Conservation (phyloP, 352 stramenopile genomes). For the Pythium dissimile region DNA sequence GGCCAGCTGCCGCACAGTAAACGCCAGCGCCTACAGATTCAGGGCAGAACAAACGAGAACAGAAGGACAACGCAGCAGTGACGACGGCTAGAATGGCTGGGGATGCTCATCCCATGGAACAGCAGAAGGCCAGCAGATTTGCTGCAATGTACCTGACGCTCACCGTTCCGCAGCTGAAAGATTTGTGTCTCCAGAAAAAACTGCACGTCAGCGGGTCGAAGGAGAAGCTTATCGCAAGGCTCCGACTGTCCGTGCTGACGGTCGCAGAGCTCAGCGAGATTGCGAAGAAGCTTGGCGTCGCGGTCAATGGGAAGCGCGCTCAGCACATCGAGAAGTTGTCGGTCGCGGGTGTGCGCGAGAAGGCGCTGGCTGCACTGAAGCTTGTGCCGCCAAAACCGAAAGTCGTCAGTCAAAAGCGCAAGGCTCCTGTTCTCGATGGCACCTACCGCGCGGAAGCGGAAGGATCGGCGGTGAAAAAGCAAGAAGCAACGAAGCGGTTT, state of each 20-base stretch:
- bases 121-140: background rate
- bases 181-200: background rate
- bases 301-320: background rate
- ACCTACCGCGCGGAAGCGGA: background rate
- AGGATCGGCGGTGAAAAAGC: background rate
- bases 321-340: background rate
- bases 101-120: background rate
- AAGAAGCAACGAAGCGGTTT: background rate
- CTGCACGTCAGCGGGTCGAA: background rate
- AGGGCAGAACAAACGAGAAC: no score
- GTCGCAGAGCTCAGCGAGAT: background rate
- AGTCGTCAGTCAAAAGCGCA: background rate
- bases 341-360: background rate
- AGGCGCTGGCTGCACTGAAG: background rate
- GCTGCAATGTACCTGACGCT: background rate
- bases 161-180: background rate
- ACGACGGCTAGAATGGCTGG: no score
- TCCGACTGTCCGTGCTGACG: background rate
- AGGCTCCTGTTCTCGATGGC: background rate
- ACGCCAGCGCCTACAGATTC: no score
- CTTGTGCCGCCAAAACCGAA: background rate
- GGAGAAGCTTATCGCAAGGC: background rate
- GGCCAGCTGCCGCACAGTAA: no score
- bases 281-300: background rate
- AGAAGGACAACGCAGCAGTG: no score